phyloP scores from a whole-genome alignment of 2,329 filamentous ascomycete species.

The Grosmannia penicillata region DNA sequence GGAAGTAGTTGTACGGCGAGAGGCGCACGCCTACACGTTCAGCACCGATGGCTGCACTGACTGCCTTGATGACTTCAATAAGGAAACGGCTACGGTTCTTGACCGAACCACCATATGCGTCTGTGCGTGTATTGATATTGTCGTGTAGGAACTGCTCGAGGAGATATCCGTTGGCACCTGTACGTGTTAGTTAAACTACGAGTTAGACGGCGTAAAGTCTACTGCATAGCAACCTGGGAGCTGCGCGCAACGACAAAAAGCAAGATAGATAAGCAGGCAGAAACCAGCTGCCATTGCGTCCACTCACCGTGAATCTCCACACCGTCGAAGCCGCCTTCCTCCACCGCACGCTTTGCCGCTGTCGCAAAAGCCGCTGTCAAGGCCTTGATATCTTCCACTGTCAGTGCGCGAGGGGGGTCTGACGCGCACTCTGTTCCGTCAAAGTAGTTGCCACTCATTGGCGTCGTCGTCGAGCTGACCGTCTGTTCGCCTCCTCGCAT shows the following conservation, averaged over 20 bases:
- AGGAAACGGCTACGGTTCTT: constrained; percentile 13
- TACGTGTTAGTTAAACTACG: neutral
- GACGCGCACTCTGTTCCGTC: constrained; percentile 8
- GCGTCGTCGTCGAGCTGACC: constrained; percentile 25
- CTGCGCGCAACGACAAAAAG: too few relatives aligned
- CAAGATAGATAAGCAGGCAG: too few relatives aligned
- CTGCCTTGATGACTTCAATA: constrained; percentile 12
- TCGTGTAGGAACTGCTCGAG: constrained; percentile 9
- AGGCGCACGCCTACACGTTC: constrained; percentile 37
- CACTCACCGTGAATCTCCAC: constrained; percentile 48
- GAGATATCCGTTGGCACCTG: constrained; percentile 44
- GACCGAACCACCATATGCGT: constrained; percentile 12
- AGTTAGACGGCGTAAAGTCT: neutral
- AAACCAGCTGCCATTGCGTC: too few relatives aligned
- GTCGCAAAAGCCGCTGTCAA: constrained; percentile 42
- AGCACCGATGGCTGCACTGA: constrained; percentile 33
- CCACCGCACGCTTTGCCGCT: constrained; percentile 37
- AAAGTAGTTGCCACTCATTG: constrained; percentile 20
- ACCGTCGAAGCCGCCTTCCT: constrained; percentile 53
- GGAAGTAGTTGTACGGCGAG: constrained; percentile 40
- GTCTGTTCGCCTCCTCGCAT: constrained; percentile 16
- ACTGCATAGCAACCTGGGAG: too few relatives aligned
- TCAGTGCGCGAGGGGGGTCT: constrained; percentile 46
- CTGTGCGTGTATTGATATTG: constrained; percentile 5
- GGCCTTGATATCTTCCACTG: constrained; percentile 44